Base-by-base conservation (phyloP, 192 early-diverging fungal genomes). In the Coemansia sp. region DNA sequence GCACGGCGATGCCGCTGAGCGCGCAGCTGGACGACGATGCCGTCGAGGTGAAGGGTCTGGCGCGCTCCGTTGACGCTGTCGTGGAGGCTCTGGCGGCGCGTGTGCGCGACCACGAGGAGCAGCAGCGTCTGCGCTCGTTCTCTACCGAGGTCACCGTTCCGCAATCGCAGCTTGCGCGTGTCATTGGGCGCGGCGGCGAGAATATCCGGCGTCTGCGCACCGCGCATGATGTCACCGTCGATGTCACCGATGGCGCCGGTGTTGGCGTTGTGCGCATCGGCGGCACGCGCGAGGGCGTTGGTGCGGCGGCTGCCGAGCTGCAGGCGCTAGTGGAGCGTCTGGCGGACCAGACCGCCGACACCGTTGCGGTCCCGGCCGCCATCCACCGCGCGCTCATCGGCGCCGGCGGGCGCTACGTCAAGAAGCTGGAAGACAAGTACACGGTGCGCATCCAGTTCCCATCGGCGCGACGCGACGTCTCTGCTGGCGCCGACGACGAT, bases 111-210 rank as follows among this genome's bases (percentile, higher is more conserved):
- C 86, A 88, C 64, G 90, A 90, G 58, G 88, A 91, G 68, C 67
- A 87, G 60, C 90, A 91, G 63, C 77, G 85, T 22, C 77, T 84
- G 75, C 91, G 91, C 71, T 87, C 93, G 59, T 88, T 90, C 66
- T 82, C 85, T 16, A 73, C 84, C 43, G 89, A 90, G 51, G 80
- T 98, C 52, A 72, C 82, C 12, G 88, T 98, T 32, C 92, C 95
- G 40, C 83, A 86, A 22, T 73, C 67, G 57, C 85, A 78, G 65
- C 88, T 84, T 67, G 84, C 86, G 32, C 92, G 88, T 72, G 84
- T 99, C 26, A 94, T 98, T 67, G 97, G 97, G n/a, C 93, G 93
- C 69, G 89, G 88, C 32, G 95, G 95, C 68, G 89, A 88, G 65
- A 86, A 88, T 65, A 87, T 99, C 59, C 91, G 88, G 69, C 87